Evolutionary conservation across 169 alveolate species (phyloP).

Genomic region (Perkinsus olseni): DNA sequence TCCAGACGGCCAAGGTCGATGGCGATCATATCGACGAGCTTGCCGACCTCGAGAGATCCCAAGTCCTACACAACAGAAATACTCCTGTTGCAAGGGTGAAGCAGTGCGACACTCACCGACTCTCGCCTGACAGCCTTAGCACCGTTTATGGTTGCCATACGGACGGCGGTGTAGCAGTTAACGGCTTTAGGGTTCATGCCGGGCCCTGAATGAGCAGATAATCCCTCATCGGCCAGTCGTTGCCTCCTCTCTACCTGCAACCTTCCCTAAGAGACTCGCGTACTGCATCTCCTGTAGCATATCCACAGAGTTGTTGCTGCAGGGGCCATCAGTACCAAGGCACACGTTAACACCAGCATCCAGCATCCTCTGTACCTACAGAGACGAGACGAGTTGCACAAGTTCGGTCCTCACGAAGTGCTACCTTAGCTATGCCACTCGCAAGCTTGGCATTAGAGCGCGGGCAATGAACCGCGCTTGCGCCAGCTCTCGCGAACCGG

Average conservation of each 20-base stretch:
- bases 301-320: constrained; percentile 13
- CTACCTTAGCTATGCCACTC: not conserved
- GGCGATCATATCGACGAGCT: constrained; percentile 10
- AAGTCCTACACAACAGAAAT: not conserved
- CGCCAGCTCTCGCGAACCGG: not conserved
- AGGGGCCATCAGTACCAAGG: constrained; percentile 16
- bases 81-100: not conserved
- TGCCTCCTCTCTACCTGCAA: not conserved
- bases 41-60: constrained; percentile 10
- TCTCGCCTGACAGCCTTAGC: constrained; percentile 15
- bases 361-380: constrained; percentile 10
- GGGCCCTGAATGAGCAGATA: not conserved
- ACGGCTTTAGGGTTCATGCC: not conserved
- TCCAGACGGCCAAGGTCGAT: constrained; percentile 13
- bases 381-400: constrained; percentile 1
- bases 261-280: constrained; percentile 16
- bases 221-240: not conserved
- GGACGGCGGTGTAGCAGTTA: constrained; percentile 13
- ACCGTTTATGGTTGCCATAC: constrained; percentile 16
- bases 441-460: not conserved
- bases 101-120: not conserved
- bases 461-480: constrained; percentile 11
- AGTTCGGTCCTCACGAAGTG: not conserved
- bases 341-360: constrained; percentile 15
- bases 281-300: constrained; percentile 10